Conservation (phyloP, 371 early-diverging fungal genomes). For the Rhizopus arrhizus region DNA sequence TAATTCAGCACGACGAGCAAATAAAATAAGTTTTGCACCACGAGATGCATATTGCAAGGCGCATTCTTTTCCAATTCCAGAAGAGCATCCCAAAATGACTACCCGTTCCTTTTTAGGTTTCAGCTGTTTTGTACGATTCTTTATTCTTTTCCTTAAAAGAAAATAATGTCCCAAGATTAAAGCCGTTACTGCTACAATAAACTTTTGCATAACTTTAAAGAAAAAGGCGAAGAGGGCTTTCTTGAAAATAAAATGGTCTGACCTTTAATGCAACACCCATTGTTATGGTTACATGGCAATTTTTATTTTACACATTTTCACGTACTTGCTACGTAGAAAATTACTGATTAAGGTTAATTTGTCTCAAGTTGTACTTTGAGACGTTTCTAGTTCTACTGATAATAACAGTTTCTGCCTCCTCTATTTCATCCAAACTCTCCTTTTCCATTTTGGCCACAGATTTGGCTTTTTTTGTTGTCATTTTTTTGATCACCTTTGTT, state of each 20-base stretch:
- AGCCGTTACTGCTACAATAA: not conserved
- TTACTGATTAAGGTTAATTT: too few relatives aligned
- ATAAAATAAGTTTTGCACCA: constrained; percentile 68
- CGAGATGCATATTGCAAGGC: constrained; percentile 74
- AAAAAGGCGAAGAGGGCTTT: not conserved
- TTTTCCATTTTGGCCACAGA: not conserved
- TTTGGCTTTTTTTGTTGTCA: not conserved
- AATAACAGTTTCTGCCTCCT: not conserved
- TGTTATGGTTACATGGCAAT: too few relatives aligned
- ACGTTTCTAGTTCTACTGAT: not conserved
- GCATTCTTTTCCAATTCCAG: constrained; percentile 76
- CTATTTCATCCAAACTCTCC: not conserved
- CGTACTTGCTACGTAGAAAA: too few relatives aligned
- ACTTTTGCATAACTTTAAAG: not conserved
- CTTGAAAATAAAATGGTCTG: too few relatives aligned
- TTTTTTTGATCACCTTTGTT: constrained; percentile 2
- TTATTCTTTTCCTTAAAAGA: not conserved
- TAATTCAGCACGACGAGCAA: constrained; percentile 64
- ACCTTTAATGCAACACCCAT: too few relatives aligned
- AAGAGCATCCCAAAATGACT: constrained; percentile 79
- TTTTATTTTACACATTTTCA: not conserved
- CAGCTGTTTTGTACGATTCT: constrained; percentile 16
- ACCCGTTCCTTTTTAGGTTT: constrained; percentile 55
- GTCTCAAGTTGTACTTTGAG: not conserved
- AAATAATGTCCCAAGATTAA: not conserved